Evolutionary conservation across 2,329 filamentous ascomycete species (phyloP), one percentile per base, ranked within the genome.

Genomic region (Pestalotiopsis sp.): DNA sequence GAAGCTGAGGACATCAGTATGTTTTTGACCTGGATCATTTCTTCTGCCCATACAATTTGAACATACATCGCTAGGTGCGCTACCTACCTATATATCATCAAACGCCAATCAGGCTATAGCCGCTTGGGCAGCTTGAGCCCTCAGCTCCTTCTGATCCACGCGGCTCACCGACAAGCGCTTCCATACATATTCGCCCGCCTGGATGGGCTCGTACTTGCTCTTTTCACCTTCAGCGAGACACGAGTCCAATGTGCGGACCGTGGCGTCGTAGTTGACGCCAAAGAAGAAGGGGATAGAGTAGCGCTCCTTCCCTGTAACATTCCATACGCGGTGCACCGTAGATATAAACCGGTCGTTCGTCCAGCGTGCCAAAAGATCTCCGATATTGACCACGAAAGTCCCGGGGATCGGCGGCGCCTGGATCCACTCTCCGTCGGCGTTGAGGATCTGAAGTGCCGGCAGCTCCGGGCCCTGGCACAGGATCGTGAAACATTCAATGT

Each of bases 401-500:
- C 68, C 70, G 20, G 74, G 57, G 9, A 69, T 66, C 9, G 72
- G 68, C n/a, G 68, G 67, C 14, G 67, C 72, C 13, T 69, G 61
- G 25, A 74, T 69, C 72, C 72, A 74, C 49, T 73, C 66, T 14
- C 72, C 72, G 17, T 70, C 65, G 2, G 36, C 57, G 49, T 70
- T 72, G 11, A 73, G 66, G 4, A 72, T 66, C 57, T 73, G 68
- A 12, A 73, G 56, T 4, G 58, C 69, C 49, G 41, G 39, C 12
- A 70, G 27, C 13, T 38, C 52, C 9, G 57, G 14, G 12, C 39
- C 66, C 25, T 71, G 71, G 17, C 67, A 72, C 7, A 73, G 68
- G 45, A 73, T 69, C 3, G 72, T 73, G 61, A 73, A 72, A 27
- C 66, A 71, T 56, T 72, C 67, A 17, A 72, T 66, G 57, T 72